These are phyloP conservation scores for Phytophthora quininea DNA, from an alignment of 352 stramenopile genomes.

Conservation along the genomic window DNA sequence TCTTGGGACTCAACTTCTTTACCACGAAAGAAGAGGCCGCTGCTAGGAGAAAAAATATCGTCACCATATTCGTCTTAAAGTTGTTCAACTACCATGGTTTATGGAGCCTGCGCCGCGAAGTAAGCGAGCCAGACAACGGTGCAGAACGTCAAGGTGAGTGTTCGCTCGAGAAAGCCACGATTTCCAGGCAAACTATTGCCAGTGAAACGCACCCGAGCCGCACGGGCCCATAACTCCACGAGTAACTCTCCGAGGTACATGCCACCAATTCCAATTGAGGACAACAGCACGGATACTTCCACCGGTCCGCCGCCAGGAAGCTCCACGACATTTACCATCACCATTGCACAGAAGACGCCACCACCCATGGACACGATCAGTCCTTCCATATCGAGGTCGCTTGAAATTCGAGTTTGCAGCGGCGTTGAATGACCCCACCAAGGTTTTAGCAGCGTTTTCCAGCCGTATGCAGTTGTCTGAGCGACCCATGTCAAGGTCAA, in stretches of 20 bases:
- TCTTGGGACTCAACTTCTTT: no score
- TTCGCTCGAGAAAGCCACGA: neutral
- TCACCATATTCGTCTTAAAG: no score
- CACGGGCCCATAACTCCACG: neutral
- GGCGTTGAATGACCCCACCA: neutral
- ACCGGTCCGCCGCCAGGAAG: neutral
- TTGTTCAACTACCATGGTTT: neutral
- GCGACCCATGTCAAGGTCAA: neutral
- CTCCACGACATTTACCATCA: neutral
- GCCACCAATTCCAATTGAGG: neutral
- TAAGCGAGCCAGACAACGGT: neutral
- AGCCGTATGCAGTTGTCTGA: neutral
- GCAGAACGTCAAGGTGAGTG: neutral
- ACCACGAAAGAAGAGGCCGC: no score
- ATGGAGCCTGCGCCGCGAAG: neutral
- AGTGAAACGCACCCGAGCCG: neutral
- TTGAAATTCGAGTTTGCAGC: neutral
- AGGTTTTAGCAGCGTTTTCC: neutral
- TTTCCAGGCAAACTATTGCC: neutral
- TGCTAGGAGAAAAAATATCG: no score
- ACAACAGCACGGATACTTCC: neutral
- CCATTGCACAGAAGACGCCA: neutral
- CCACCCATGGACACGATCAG: neutral
- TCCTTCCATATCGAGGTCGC: neutral
- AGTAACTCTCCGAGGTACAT: neutral